A percentile compares a stretch with the other conserved stretches of the same genome.
Evolutionary conservation across 176 grass and related monocot species (phyloP).

Genomic region (Lolium multiflorum): DNA sequence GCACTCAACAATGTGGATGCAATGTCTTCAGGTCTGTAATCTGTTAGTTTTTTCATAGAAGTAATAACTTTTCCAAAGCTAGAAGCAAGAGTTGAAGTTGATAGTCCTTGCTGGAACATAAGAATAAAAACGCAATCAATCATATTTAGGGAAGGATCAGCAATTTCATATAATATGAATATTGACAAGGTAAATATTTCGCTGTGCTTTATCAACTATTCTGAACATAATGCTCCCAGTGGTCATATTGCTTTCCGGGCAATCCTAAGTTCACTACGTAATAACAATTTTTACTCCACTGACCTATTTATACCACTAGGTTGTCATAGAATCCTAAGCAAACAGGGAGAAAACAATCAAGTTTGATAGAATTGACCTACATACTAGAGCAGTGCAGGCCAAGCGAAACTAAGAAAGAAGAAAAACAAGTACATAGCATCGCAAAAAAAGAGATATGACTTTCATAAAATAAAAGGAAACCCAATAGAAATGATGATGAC

Average conservation of each 20-base stretch:
- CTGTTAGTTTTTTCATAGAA: conserved; percentile 75
- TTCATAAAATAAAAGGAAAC: too few species aligned
- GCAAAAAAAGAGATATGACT: too few species aligned
- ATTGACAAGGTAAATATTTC: neutral
- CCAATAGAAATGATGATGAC: too few species aligned
- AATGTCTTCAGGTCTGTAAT: conserved; percentile 91
- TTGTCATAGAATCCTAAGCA: conserved; percentile 21
- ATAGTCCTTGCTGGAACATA: conserved; percentile 91
- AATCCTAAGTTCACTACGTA: neutral
- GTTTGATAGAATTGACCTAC: neutral
- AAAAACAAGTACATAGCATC: neutral
- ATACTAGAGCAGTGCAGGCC: neutral
- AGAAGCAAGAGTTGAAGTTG: conserved; percentile 92
- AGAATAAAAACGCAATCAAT: conserved; percentile 42
- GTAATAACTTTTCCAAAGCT: conserved; percentile 99
- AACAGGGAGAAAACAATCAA: neutral
- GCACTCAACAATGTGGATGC: conserved; percentile 90
- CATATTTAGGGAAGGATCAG: conserved; percentile 2
- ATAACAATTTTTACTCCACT: too few species aligned
- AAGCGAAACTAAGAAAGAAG: conserved; percentile 14
- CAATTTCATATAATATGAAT: neutral
- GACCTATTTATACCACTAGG: neutral
- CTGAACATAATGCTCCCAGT: conserved; percentile 1
- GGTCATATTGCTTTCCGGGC: conserved; percentile 1
- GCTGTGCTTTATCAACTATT: neutral